Percentiles rank a stretch among this genome's conserved stretches.
These are phyloP conservation scores for Acer saccharum DNA, from an alignment of 345 rosid species.

Conservation along the genomic window DNA sequence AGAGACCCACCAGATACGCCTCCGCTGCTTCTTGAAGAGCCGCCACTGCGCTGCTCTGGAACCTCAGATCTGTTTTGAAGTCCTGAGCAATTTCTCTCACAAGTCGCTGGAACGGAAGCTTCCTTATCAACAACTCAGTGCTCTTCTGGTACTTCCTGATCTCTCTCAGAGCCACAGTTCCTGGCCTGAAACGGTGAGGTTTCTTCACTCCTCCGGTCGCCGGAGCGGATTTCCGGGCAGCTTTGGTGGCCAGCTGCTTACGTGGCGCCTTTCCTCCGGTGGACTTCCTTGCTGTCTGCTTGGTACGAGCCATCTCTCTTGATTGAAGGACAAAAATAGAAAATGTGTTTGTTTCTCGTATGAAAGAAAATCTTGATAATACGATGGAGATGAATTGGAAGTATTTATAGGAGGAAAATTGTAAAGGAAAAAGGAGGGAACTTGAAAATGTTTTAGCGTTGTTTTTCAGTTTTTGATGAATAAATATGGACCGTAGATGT, in stretches of 20 bases:
- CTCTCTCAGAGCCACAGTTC: constrained; percentile 56
- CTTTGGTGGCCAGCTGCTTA: constrained; percentile 66
- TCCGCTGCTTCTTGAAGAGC: constrained; percentile 63
- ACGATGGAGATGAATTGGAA: neutral
- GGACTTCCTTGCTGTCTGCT: constrained; percentile 64
- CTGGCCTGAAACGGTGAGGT: constrained; percentile 66
- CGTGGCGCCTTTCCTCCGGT: constrained; percentile 70
- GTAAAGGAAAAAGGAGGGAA: neutral
- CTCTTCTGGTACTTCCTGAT: constrained; percentile 65
- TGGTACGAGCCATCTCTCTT: constrained; percentile 53
- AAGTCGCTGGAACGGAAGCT: constrained; percentile 55
- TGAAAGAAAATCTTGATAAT: neutral
- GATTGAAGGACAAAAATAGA: neutral
- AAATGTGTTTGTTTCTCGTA: neutral
- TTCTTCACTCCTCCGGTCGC: constrained; percentile 74
- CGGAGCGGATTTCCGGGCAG: constrained; percentile 63
- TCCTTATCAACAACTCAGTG: constrained; percentile 51
- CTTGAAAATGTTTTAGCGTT: neutral
- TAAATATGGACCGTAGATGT: neutral
- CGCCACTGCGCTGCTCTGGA: constrained; percentile 58
- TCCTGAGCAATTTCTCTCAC: constrained; percentile 65
- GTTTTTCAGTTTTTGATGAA: constrained; percentile 5
- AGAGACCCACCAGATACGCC: constrained; percentile 53
- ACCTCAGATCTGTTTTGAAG: constrained; percentile 58
- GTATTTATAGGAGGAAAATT: neutral